Evolutionary conservation across 2,329 filamentous ascomycete genomes (phyloP).

Genomic region (Penicillium griseofulvum): DNA sequence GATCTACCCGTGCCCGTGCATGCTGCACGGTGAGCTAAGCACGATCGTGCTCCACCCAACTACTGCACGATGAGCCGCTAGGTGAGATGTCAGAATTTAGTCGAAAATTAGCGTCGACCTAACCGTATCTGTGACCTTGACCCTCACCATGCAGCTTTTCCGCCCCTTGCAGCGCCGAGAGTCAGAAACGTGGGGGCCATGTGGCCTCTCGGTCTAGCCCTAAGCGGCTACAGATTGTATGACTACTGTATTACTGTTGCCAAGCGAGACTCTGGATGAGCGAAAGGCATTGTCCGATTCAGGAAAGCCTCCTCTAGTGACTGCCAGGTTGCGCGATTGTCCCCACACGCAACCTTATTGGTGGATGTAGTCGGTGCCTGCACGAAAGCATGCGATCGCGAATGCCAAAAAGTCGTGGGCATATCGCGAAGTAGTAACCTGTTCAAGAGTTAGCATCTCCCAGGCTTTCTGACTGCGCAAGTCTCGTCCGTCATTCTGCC

Average conservation of each 20-base stretch:
- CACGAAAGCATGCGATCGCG: not conserved
- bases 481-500: not conserved
- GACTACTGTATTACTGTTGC: not conserved
- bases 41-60: not conserved
- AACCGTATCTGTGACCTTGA: not conserved
- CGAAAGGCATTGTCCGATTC: not conserved
- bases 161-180: not conserved
- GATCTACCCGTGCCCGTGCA: not conserved
- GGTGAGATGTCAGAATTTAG: not conserved
- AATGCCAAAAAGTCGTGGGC: not conserved
- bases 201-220: not conserved
- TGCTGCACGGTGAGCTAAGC: conserved; percentile 2
- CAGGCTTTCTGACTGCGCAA: not conserved
- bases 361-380: not conserved
- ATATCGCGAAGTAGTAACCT: not conserved
- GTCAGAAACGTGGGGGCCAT: not conserved
- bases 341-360: not conserved
- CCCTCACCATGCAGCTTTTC: not conserved
- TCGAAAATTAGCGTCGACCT: not conserved
- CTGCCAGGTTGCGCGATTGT: not conserved
- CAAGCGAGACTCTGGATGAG: not conserved
- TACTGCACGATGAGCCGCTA: conserved; percentile 3
- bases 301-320: not conserved
- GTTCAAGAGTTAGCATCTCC: not conserved
- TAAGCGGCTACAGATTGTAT: not conserved